Base-by-base conservation (phyloP, 2,329 filamentous ascomycete species). In the Aureobasidium lini region DNA sequence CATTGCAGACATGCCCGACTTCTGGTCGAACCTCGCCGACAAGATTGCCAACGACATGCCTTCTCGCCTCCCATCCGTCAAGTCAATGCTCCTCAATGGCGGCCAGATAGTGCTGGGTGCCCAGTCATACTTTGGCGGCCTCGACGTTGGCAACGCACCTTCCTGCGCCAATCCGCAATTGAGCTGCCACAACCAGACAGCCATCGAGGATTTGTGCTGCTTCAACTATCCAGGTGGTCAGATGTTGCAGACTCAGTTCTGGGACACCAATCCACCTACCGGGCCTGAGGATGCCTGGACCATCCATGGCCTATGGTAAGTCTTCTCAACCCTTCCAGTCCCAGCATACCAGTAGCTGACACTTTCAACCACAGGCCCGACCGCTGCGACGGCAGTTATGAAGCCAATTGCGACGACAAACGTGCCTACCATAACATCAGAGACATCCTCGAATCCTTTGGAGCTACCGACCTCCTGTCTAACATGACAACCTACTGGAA, bases 401-500 rank as follows among this genome's bases (percentile, higher is more conserved):
- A 88, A 53, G 75, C 81, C 59, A 84, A 78, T 69, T 90, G 87
- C 72, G 86, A 89, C 66, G 68, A 74, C 11, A 74, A 71, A 11
- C 81, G 87, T 54, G 78, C 75, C 52, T 88, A 89, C 71, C 80
- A 76, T 58, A 86, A 88, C 71, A 87, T 90, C 64, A 80, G 79
- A 1, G 72, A 77, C 13, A 87, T 89, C 60, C 74, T 90, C 37
- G 69, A 78, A 7, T 73, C 78, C 7, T 77, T 80, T 23, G 79
- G 79, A 61, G 78, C 80, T 53, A 75, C 74, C 1, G 79, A 81
- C 31, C 77, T 87, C 1, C 75, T 91, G 1, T 73, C 75, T 2
- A 87, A 84, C 68, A 90, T 90, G 87, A 72, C 80, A 53, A 81
- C 75, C 1, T 89, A 86, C 74, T 90, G 87, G 88, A 85, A 88